Percentiles rank a stretch among this genome's conserved stretches.
Evolutionary conservation across 2,329 filamentous ascomycete species (phyloP).

Genomic region (Sporothrix pseudoabietina): DNA sequence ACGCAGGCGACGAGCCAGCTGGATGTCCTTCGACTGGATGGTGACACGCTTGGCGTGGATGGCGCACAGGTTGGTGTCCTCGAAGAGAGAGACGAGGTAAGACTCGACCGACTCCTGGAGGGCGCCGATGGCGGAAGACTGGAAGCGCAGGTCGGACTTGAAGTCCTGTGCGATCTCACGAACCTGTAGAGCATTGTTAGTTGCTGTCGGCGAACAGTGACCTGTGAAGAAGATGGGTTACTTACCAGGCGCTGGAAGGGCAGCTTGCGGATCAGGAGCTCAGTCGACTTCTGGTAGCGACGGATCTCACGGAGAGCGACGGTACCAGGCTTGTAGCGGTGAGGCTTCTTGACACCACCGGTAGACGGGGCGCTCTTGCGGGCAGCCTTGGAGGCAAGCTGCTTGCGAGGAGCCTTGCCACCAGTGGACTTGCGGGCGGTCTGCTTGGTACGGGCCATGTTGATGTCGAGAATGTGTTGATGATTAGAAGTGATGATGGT

Average conservation of each 20-base stretch:
- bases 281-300: conserved; percentile 96
- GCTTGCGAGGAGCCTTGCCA: conserved; percentile 85
- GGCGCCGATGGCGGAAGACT: conserved; percentile 95
- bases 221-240: conserved; percentile 20
- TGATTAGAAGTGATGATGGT: conserved; percentile 32
- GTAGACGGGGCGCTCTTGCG: conserved; percentile 98
- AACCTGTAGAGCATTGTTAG: conserved; percentile 51
- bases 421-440: conserved; percentile 75
- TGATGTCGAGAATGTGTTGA: conserved; percentile 39
- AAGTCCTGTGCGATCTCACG: conserved; percentile 96
- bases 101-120: conserved; percentile 99
- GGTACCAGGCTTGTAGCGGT: conserved; percentile 87
- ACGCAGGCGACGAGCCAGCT: conserved; percentile 91
- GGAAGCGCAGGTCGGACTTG: conserved; percentile 95
- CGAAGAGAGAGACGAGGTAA: conserved; percentile 96
- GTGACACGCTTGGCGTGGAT: conserved; percentile 99
- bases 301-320: conserved; percentile 98
- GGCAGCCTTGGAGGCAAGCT: conserved; percentile 98
- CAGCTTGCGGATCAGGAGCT: conserved; percentile 94
- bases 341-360: conserved; percentile 95
- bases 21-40: conserved; percentile 96
- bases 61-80: conserved; percentile 97
- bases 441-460: conserved; percentile 68
- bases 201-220: not conserved
- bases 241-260: conserved; percentile 92